phyloP scores from a whole-genome alignment of 2,329 filamentous ascomycete genomes.

The Podosphaera fusca region DNA sequence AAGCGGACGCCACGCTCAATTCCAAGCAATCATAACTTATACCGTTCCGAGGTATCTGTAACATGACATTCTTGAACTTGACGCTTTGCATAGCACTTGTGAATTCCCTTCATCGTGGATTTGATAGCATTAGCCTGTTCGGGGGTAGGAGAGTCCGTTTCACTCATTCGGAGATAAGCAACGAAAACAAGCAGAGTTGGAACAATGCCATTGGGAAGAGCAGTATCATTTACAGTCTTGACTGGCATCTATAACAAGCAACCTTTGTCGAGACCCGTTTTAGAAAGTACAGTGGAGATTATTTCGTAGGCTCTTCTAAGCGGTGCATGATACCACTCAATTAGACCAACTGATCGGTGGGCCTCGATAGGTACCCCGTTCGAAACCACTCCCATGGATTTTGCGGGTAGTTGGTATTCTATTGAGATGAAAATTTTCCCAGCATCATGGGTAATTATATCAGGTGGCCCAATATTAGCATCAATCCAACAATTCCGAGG shows the following conservation, averaged over 20 bases:
- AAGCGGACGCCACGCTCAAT: too few species aligned
- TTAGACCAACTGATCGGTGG: background rate
- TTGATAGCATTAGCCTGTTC: background rate
- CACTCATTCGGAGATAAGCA: background rate
- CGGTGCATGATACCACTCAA: too few species aligned
- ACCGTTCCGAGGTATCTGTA: too few species aligned
- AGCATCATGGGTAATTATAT: background rate
- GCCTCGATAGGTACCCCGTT: background rate
- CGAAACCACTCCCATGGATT: background rate
- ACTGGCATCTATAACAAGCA: too few species aligned
- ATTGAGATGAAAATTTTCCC: conserved; percentile 2
- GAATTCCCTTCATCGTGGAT: background rate
- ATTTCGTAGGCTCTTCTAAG: background rate
- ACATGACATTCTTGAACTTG: background rate
- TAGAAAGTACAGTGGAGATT: too few species aligned
- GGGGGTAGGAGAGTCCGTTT: background rate
- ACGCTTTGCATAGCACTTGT: background rate
- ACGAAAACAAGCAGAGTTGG: background rate
- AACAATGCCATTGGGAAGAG: too few species aligned
- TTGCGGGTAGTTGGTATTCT: background rate
- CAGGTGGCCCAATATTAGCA: too few species aligned
- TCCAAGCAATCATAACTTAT: too few species aligned
- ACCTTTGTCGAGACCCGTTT: too few species aligned
- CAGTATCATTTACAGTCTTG: too few species aligned
- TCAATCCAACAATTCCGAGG: background rate